Percentiles rank a stretch among this genome's conserved stretches.
Evolutionary conservation across 164 flowering plant species (phyloP).

Genomic region (Umbilicus rupestris): DNA sequence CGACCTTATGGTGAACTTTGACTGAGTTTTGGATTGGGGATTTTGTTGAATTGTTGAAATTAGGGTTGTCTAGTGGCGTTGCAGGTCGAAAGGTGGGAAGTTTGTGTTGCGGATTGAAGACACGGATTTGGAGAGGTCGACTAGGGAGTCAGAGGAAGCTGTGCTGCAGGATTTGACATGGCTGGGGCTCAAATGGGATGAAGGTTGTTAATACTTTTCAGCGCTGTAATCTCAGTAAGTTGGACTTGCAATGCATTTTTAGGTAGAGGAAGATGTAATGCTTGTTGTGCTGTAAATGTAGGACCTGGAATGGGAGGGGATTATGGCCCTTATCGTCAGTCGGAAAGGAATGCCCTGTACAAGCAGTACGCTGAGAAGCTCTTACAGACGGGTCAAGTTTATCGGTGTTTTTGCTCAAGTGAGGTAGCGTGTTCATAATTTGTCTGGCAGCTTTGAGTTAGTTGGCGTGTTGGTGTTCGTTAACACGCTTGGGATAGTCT

Average conservation of each 20-base stretch:
- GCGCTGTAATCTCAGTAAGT: no score
- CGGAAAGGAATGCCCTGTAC: constrained; percentile 80
- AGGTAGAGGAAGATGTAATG: no score
- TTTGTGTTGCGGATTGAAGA: constrained; percentile 90
- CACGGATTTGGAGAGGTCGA: constrained; percentile 90
- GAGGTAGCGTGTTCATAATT: constrained; percentile 38
- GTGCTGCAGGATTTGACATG: constrained; percentile 72
- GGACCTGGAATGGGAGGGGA: constrained; percentile 91
- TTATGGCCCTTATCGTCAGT: constrained; percentile 90
- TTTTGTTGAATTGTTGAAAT: neutral
- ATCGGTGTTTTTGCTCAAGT: constrained; percentile 86
- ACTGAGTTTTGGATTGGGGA: neutral
- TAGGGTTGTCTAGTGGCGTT: neutral
- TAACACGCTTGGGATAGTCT: no score
- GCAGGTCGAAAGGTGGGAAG: constrained; percentile 87
- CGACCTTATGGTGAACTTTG: neutral
- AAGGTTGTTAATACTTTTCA: no score
- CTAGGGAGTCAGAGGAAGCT: constrained; percentile 80
- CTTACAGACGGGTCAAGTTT: constrained; percentile 68
- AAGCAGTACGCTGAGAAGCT: constrained; percentile 76
- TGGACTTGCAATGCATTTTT: no score
- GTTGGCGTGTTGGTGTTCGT: neutral
- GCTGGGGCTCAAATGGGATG: constrained; percentile 97
- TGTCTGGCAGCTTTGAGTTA: neutral
- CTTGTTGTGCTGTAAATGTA: constrained; percentile 17